Base-by-base conservation (phyloP, 805 yeast genomes). In the Teunomyces funiuensis region DNA sequence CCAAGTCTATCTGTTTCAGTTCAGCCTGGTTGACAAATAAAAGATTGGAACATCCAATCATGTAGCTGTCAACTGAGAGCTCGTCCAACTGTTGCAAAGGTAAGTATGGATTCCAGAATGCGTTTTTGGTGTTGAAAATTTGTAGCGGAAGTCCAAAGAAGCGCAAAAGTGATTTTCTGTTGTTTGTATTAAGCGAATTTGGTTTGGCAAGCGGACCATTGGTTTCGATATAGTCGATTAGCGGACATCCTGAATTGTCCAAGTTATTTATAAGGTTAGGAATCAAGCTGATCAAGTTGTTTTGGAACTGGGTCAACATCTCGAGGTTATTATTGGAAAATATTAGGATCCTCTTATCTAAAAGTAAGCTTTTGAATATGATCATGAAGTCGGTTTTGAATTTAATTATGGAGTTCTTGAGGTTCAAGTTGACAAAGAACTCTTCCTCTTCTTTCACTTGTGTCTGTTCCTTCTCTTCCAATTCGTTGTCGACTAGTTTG, bases 141-240 rank as follows among this genome's bases (percentile, higher is more conserved):
- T 85, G 90, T 37, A 93, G 67, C 0, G 99, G 99, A 23, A 93
- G 69, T 0, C 98, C 99, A 55, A 88, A 76, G 57, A 88, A 93
- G 25, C 77, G 66, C 28, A 91, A 65, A 58, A 90, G 73, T 0
- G 96, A 86, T 47, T 75, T 73, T 38, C 97, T 67, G 60, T 88
- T 90, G 44, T 87, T 83, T 5, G 95, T 80, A 51, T 79, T 82
- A 45, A 91, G 72, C 10, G 88, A 78, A 4, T 79, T 74, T 0
- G 90, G 84, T 44, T 79, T 76, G 29, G 61, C 50, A n/a, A 83
- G 60, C 2, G 72, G 67, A 2, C 73, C 64, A 39, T 77, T 73
- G 33, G 80, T 74, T 26, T 73, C 76, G 15, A 64, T 62, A 48
- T 78, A 74, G 50, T 71, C 74, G 39, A 87, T 63, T 39, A 76